Base-by-base conservation (phyloP, 2,329 filamentous ascomycete species). In the Periglandula ipomoeae region DNA sequence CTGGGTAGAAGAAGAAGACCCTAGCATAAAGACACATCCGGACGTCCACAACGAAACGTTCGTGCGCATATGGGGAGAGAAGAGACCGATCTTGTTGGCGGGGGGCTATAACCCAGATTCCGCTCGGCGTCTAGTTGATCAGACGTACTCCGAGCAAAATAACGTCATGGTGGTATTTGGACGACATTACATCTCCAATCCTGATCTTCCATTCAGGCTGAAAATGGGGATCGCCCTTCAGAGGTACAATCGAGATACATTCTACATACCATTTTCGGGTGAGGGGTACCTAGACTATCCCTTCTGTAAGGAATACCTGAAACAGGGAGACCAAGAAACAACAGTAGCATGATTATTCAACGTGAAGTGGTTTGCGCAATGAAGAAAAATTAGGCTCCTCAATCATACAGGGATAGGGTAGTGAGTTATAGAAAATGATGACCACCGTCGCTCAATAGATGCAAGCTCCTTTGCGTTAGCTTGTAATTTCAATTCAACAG, bases 81-180 rank as follows among this genome's bases (percentile, higher is more conserved):
- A 24, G 26, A 35, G 5, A 26, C 46, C 46, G 2, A 19, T 48
- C 13, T 20, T 48, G 20, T 9, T 48, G n/a, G 46, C 46, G 5
- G 46, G 46, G 3, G 46, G 46, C 7, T 48, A 48, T 17, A 30
- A 19, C 6, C 5, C 42, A n/a, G 42, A 44, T 34, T 44, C 42
- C 27, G 42, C 42, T 43, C 44, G 30, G 44, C 43, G 13, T 48
- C 38, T 34, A 19, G 39, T 43, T n/a, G 38, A 42, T 4, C 62
- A 60, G 59, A 64, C 65, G 53, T 65, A 65, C 50, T 65, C 61
- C 50, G 59, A 60, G 22, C 56, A 58, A 19, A 58, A 44, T 22
- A 44, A 44, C 13, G 58, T 60, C 11, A 51, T 61, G 1, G 56
- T 66, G 5, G 57, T 56, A 8, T 60, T 64, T 50, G 61, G 60